Base-by-base conservation (phyloP, 2,329 filamentous ascomycete species). In the Cyphellophora attinorum region DNA sequence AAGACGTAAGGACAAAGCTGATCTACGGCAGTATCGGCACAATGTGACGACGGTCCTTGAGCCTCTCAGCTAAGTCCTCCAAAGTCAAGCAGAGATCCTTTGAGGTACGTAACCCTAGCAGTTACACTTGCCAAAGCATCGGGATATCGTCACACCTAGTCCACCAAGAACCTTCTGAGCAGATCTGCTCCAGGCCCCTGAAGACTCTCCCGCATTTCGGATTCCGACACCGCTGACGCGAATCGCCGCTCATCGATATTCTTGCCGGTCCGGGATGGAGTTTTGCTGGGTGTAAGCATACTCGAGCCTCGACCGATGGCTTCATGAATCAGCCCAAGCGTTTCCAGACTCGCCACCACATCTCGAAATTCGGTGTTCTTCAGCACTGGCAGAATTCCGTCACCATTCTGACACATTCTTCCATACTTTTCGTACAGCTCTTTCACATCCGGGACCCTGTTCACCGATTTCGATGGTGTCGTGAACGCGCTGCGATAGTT, bases 351-450 rank as follows among this genome's bases (percentile, higher is more conserved):
- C 21, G 81, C 79, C 13, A 95, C 70, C 4, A 98, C 88, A 58
- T 98, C 91, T 38, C 86, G 77, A 58, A 98, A 98, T 57, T 98
- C 91, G 4, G 85, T 91, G 51, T 76, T 81, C 2, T 85, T 91
- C 2, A 98, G 72, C 1, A 89, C 84, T 47, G 94, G 86, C 2
- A 98, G 71, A 6, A 93, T 69, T 27, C 45, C 45, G n/a, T 86
- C 83, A 51, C 96, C 89, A 21, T 77, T 75, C 38, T 77, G 89
- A 60, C 91, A 98, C 11, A 95, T 68, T 19, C 72, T 65, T 38
- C 76, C 79, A 60, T 98, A 98, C 2, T 83, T 78, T 40, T 85
- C 81, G 56, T 85, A 96, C 4, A 96, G 65, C 35, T 74, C 72
- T 59, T 88, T 93, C 54, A 94, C 72, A 0, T 81, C 93, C 2